Evolutionary conservation across 352 stramenopile species (phyloP), one percentile per base, ranked within the genome.

Genomic region (Blastocystis sp.): DNA sequence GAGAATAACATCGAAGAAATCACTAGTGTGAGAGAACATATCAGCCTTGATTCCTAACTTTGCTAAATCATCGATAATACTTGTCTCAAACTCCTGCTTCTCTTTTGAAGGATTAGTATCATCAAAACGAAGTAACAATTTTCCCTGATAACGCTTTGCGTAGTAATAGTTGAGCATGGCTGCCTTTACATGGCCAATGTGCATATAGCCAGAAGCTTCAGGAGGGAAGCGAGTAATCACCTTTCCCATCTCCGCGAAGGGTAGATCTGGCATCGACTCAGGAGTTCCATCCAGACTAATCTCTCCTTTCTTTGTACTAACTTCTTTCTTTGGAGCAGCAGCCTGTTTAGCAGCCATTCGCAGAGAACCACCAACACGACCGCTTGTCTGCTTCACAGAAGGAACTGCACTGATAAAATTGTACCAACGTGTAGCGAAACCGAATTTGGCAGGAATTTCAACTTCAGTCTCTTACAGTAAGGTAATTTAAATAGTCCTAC

Each of bases 101-200:
- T 99, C 97, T 92, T 99, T 99, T 90, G 92, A 96, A 17, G 97
- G 97, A 92, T 99, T 99, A 40, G 97, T 99, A 93, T 99, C 97
- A 92, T 99, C 97, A 89, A 99, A 99, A 33, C 97, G 94, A 15
- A 91, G 56, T 33, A 99, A 96, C 40, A 99, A 92, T 91, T 98
- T 98, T 90, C 97, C 97, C 73, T 98, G 94, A 92, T 98, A 98
- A 89, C 97, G 95, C 64, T 95, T 93, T 13, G 97, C 97, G 91
- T 99, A 99, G 92, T 98, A 99, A 91, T 99, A 93, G 93, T 99
- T 99, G n/a, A 99, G 92, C 89, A 99, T 93, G 58, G 96, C 96
- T 37, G 97, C 97, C 93, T 99, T 99, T 73, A 98, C 95, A 93
- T 99, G 97, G 56, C 96, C 96, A 90, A 99, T 98, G 93, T 99